A percentile compares a stretch with the other conserved stretches of the same genome.
Evolutionary conservation across 345 rosid genomes (phyloP).

Genomic region (Pugionium cornutum): DNA sequence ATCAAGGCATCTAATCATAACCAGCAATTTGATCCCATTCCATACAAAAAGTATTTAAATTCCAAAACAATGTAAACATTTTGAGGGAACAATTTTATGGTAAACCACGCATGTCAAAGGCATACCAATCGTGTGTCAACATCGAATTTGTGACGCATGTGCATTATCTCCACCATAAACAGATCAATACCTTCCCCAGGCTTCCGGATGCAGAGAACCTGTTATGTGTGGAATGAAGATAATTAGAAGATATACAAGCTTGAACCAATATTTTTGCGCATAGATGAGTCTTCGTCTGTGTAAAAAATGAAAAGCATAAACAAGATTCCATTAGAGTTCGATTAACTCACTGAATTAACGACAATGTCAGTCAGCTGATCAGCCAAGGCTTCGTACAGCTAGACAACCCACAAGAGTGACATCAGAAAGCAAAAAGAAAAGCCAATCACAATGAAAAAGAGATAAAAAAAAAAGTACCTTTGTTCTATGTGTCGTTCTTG

Average conservation of each 20-base stretch:
- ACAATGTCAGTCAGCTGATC: conserved; percentile 95
- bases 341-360: conserved; percentile 71
- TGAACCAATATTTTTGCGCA: neutral
- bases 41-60: neutral
- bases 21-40: conserved; percentile 6
- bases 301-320: neutral
- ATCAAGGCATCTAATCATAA: neutral
- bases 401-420: conserved; percentile 28
- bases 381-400: conserved; percentile 92
- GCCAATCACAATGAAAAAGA: conserved; percentile 1
- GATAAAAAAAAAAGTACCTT: conserved; percentile 53
- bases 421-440: conserved; percentile 1
- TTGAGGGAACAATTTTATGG: neutral
- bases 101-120: neutral
- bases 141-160: conserved; percentile 99
- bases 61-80: neutral
- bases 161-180: conserved; percentile 99
- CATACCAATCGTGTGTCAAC: conserved; percentile 89
- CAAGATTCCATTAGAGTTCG: neutral
- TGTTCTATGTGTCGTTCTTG: conserved; percentile 90
- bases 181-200: conserved; percentile 92
- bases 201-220: conserved; percentile 92
- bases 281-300: conserved; percentile 5
- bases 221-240: conserved; percentile 30
- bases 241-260: conserved; percentile 9